Evolutionary conservation across 78 protist species (phyloP).

Genomic region (Protostelium mycophagum): DNA sequence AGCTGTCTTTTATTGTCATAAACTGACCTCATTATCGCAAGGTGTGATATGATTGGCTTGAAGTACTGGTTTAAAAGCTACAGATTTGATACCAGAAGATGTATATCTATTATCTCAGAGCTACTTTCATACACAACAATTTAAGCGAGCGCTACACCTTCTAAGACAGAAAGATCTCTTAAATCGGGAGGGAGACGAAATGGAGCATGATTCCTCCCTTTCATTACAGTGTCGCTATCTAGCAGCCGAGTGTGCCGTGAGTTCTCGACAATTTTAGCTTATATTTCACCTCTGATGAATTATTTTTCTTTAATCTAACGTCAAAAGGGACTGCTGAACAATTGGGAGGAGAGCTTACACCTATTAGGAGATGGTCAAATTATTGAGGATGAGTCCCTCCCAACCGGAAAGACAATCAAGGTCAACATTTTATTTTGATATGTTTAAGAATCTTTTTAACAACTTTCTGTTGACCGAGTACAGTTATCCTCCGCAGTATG

Average conservation of each 20-base stretch:
- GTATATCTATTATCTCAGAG: neutral
- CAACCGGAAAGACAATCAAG: neutral
- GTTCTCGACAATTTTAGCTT: too few relatives aligned
- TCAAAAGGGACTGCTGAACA: neutral
- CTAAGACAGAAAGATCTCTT: neutral
- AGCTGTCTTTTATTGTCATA: neutral
- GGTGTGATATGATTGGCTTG: neutral
- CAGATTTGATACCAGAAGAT: neutral
- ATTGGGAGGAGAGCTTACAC: neutral
- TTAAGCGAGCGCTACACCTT: neutral
- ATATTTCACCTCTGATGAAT: neutral
- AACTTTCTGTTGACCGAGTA: neutral
- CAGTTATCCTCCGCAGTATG: conserved; percentile 22
- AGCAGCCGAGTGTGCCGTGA: neutral
- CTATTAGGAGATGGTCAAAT: neutral
- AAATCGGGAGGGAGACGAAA: neutral
- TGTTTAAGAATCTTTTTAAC: too few relatives aligned
- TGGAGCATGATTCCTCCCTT: neutral
- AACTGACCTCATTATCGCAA: neutral
- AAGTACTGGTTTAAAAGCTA: neutral
- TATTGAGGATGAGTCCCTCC: neutral
- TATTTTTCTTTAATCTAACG: neutral
- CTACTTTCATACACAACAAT: neutral
- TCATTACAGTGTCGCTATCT: neutral
- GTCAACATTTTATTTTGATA: neutral